Percentiles rank a stretch among this genome's conserved stretches.
These are phyloP conservation scores for Mycena galericulata DNA, from an alignment of 768 basidiomycete species.

Conservation along the genomic window DNA sequence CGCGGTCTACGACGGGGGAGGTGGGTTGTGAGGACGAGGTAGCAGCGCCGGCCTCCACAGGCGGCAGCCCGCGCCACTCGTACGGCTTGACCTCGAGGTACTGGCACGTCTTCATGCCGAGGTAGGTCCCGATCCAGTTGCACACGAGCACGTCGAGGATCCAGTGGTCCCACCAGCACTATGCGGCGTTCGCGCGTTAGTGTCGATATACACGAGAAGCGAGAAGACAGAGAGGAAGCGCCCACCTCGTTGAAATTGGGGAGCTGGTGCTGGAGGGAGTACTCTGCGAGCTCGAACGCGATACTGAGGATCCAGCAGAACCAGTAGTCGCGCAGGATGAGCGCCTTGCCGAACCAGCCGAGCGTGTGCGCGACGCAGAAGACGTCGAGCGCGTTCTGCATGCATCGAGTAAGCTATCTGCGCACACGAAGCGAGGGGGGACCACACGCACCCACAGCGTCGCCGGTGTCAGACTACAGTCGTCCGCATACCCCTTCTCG, in stretches of 20 bases:
- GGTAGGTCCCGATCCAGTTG: constrained; percentile 89
- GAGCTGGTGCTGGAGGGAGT: constrained; percentile 89
- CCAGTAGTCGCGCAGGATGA: constrained; percentile 93
- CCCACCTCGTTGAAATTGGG: constrained; percentile 88
- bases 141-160: constrained; percentile 87
- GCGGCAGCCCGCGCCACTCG: constrained; percentile 87
- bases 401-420: too few relatives aligned
- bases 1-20: too few relatives aligned
- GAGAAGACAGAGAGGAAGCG: constrained; percentile 30
- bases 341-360: constrained; percentile 93
- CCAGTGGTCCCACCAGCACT: constrained; percentile 98
- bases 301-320: constrained; percentile 94
- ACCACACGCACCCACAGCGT: too few relatives aligned
- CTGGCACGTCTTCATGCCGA: constrained; percentile 92
- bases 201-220: not conserved
- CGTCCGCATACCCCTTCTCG: constrained; percentile 89
- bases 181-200: constrained; percentile 13
- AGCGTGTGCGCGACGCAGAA: constrained; percentile 89
- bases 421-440: too few relatives aligned
- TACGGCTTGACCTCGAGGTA: constrained; percentile 93
- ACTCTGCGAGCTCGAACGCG: constrained; percentile 90
- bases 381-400: constrained; percentile 85
- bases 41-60: too few relatives aligned
- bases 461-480: constrained; percentile 71
- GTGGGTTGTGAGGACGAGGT: too few relatives aligned